Conservation (phyloP, 345 rosid genomes). For the Boechera stricta region DNA sequence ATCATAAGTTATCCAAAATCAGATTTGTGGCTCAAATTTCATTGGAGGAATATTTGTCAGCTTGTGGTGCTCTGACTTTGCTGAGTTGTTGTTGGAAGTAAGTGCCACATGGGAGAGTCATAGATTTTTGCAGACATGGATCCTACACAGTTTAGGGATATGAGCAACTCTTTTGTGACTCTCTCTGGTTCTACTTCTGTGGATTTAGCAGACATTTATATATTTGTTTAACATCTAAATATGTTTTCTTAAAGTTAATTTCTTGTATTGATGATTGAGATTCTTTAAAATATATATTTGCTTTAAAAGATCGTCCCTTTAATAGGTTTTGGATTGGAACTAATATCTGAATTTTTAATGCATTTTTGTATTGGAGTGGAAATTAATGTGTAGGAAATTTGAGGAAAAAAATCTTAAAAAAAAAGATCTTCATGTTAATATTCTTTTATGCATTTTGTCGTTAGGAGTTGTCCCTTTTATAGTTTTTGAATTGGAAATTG, state of each 20-base stretch:
- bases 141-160: constrained; percentile 37
- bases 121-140: constrained; percentile 40
- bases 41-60: constrained; percentile 39
- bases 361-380: background rate
- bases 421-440: background rate
- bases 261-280: constrained; percentile 7
- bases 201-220: constrained; percentile 13
- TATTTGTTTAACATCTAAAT: background rate
- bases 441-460: constrained; percentile 30
- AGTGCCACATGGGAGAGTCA: constrained; percentile 44
- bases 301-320: background rate
- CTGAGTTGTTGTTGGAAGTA: constrained; percentile 40
- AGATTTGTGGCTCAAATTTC: constrained; percentile 33
- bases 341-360: background rate
- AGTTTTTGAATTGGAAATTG: background rate
- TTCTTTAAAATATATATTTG: background rate
- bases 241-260: background rate
- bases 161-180: constrained; percentile 36
- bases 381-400: background rate
- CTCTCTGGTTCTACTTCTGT: constrained; percentile 29
- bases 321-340: background rate
- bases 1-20: constrained; percentile 31
- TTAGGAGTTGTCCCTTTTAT: constrained; percentile 34
- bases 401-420: background rate
- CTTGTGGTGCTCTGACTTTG: constrained; percentile 34